Percentiles rank a stretch among this genome's conserved stretches.
Evolutionary conservation across 1,284 basidiomycete genomes (phyloP).

Genomic region (Trametes polyzona): DNA sequence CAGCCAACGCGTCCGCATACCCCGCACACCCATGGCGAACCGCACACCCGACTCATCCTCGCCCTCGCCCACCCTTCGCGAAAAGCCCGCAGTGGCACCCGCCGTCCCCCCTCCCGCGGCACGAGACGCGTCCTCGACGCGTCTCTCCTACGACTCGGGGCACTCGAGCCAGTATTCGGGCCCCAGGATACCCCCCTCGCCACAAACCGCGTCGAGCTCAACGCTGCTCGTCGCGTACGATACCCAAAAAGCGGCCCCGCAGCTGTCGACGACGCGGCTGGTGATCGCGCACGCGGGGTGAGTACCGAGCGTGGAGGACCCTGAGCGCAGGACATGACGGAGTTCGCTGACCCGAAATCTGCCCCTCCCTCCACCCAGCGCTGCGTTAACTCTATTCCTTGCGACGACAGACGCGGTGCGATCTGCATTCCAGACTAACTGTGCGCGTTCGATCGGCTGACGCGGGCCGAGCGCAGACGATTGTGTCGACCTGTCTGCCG

Average conservation of each 20-base stretch:
- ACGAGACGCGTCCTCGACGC: conserved; percentile 4
- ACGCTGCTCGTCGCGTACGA: conserved; percentile 30
- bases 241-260: conserved; percentile 12
- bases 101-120: background rate
- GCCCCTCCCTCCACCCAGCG: conserved; percentile 54
- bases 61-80: background rate
- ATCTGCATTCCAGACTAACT: conserved; percentile 15
- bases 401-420: conserved; percentile 82
- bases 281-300: conserved; percentile 62
- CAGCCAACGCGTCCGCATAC: background rate
- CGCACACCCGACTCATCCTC: conserved; percentile 4
- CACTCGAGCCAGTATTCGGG: conserved; percentile 14
- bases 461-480: conserved; percentile 57
- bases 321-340: conserved; percentile 7
- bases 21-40: conserved; percentile 12
- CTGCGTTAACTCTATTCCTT: conserved; percentile 75
- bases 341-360: conserved; percentile 22
- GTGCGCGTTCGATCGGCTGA: conserved; percentile 20
- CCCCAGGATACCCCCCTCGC: conserved; percentile 17
- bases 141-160: conserved; percentile 23
- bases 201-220: conserved; percentile 27
- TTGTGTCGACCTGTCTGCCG: conserved; percentile 80
- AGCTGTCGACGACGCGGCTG: conserved; percentile 51
- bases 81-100: conserved; percentile 15
- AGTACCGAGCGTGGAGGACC: conserved; percentile 10